A percentile compares a stretch with the other conserved stretches of the same genome.
Conservation (phyloP, 352 stramenopile species). For the Phytophthora nicotianae region DNA sequence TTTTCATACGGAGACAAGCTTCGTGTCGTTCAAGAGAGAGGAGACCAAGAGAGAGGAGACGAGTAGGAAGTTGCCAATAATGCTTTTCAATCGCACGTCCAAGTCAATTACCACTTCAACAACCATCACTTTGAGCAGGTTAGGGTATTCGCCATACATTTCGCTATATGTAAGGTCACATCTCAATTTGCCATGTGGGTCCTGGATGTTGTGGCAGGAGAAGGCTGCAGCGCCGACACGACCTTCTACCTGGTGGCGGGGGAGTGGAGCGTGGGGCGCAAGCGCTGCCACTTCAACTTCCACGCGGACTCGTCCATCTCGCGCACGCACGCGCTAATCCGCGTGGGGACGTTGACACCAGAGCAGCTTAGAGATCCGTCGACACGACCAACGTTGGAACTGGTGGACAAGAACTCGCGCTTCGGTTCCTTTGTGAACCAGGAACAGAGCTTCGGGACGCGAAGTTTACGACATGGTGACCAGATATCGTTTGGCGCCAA, state of each 20-base stretch:
- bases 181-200: slow-evolving; percentile 65
- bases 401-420: slow-evolving; percentile 83
- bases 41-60: too few species aligned
- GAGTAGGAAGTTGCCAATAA: not conserved
- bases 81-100: not conserved
- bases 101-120: slow-evolving; percentile 8
- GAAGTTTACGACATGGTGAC: slow-evolving; percentile 67
- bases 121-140: not conserved
- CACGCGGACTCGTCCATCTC: slow-evolving; percentile 83
- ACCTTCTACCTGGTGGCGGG: slow-evolving; percentile 85
- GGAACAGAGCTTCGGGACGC: slow-evolving; percentile 57
- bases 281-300: slow-evolving; percentile 88
- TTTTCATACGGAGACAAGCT: not conserved
- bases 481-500: slow-evolving; percentile 86
- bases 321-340: slow-evolving; percentile 73
- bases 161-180: not conserved
- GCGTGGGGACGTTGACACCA: slow-evolving; percentile 63
- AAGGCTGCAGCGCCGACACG: slow-evolving; percentile 40
- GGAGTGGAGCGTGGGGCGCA: slow-evolving; percentile 85
- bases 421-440: slow-evolving; percentile 90
- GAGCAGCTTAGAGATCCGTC: slow-evolving; percentile 65
- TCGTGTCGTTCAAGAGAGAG: not conserved
- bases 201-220: slow-evolving; percentile 66
- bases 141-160: slow-evolving; percentile 1
- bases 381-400: slow-evolving; percentile 66